Percentiles rank a stretch among this genome's conserved stretches.
These are phyloP conservation scores for Leccinum subgranulosum DNA, from an alignment of 768 basidiomycete genomes.

Conservation along the genomic window DNA sequence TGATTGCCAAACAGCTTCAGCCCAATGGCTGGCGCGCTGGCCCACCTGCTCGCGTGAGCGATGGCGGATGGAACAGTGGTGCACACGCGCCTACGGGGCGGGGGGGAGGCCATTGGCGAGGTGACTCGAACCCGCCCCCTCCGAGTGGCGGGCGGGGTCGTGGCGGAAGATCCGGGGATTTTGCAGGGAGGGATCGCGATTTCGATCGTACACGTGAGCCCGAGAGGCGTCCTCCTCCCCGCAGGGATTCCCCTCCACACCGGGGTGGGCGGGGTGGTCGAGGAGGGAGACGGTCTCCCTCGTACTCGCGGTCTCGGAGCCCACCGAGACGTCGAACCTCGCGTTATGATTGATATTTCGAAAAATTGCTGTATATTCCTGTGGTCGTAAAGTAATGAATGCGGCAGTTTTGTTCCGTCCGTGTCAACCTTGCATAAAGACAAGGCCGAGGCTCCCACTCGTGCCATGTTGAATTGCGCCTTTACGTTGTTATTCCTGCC, in stretches of 20 bases:
- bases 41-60: conserved; percentile 37
- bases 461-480: background rate
- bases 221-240: conserved; percentile 48
- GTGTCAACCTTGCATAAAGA: background rate
- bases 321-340: conserved; percentile 37
- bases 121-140: conserved; percentile 54
- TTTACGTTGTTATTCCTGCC: background rate
- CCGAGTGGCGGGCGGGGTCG: conserved; percentile 42
- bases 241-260: conserved; percentile 48
- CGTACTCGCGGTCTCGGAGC: conserved; percentile 40
- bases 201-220: conserved; percentile 38
- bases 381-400: background rate
- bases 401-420: background rate
- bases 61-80: conserved; percentile 49
- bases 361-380: conserved; percentile 4
- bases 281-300: conserved; percentile 37
- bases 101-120: conserved; percentile 75
- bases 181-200: conserved; percentile 36
- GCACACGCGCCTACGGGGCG: conserved; percentile 38
- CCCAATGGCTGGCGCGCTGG: conserved; percentile 35
- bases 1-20: conserved; percentile 34
- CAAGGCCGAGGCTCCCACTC: background rate
- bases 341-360: conserved; percentile 29
- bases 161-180: conserved; percentile 35
- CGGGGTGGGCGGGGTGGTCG: conserved; percentile 42